Evolutionary conservation across 1,284 basidiomycete species (phyloP), one percentile per base, ranked within the genome.

Genomic region (Boletus mariae): DNA sequence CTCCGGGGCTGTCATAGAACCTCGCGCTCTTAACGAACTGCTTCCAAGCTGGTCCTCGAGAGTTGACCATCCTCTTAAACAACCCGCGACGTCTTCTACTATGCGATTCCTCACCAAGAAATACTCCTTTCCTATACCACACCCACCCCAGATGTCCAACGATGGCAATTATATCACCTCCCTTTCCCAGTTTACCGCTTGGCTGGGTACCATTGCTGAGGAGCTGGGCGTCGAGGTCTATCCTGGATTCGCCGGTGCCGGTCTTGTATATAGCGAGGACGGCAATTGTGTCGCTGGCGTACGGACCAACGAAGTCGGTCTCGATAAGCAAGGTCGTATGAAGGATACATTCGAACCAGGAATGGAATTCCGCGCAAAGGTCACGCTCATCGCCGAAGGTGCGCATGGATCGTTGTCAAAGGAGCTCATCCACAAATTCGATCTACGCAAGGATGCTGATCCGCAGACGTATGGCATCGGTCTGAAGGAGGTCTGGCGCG

Each of bases 91-190:
- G 1, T 84, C 84, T 45, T 92, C 91, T 47, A 74, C 79, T 29
- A 98, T 99, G 96, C 84, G 91, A 53, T 94, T 87, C 71, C 79
- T 99, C 58, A 96, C 95, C 12, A 62, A 78, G 37, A 84, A 77
- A 26, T 71, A 73, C 54, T 82, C 91, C 4, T 75, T 96, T 61
- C 94, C 93, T 13, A 84, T 98, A 53, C 97, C 94, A 0, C 95
- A 99, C 66, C 96, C 96, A 3, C 96, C 96, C 0, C 96, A 98
- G 73, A 99, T 99, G 96, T 79, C 78, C 67, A 97, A 98, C 76
- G 82, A 90, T 52, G 91, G 92, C 53, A 99, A 98, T 75, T 98
- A 95, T 72, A 88, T 98, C 65, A 78, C 94, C 47, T 97, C 93
- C 4, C 83, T 99, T 31, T 95, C 92, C 2, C 85, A 84, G 32